These are phyloP conservation scores for Apiospora marii DNA, from an alignment of 2,329 filamentous ascomycete genomes.

Conservation along the genomic window DNA sequence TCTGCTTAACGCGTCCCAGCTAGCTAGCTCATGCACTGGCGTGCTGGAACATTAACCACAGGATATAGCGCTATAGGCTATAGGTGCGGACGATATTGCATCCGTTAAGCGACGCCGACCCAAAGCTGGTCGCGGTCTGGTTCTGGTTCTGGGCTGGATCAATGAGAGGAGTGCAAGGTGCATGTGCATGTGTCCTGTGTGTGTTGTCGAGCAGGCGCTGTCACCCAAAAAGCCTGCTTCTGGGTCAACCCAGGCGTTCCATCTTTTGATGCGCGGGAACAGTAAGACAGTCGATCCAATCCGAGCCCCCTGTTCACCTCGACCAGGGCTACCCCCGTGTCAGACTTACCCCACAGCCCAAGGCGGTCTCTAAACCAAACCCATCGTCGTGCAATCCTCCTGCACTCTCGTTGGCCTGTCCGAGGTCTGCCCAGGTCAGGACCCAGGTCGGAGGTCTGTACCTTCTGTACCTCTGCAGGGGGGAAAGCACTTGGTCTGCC, in stretches of 20 bases:
- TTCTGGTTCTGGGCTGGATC: background rate
- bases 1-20: background rate
- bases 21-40: background rate
- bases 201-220: slow-evolving; percentile 16
- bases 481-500: background rate
- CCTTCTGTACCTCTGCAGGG: background rate
- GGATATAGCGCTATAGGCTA: slow-evolving; percentile 5
- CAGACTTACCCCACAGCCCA: slow-evolving; percentile 12
- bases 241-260: slow-evolving; percentile 4
- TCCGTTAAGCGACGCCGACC: background rate
- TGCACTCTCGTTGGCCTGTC: slow-evolving; percentile 13
- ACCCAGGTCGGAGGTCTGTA: slow-evolving; percentile 9
- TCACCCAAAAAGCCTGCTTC: slow-evolving; percentile 10
- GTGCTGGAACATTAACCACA: slow-evolving; percentile 16
- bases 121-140: background rate
- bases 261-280: slow-evolving; percentile 13
- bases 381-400: slow-evolving; percentile 18
- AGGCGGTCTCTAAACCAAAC: slow-evolving; percentile 7
- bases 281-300: slow-evolving; percentile 17
- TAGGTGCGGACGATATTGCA: background rate
- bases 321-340: slow-evolving; percentile 2
- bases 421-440: background rate
- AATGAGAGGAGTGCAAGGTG: background rate
- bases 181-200: slow-evolving; percentile 5
- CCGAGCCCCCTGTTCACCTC: background rate